Evolutionary conservation across 495 filamentous ascomycete species (phyloP).

Genomic region (Podospora appendiculata): DNA sequence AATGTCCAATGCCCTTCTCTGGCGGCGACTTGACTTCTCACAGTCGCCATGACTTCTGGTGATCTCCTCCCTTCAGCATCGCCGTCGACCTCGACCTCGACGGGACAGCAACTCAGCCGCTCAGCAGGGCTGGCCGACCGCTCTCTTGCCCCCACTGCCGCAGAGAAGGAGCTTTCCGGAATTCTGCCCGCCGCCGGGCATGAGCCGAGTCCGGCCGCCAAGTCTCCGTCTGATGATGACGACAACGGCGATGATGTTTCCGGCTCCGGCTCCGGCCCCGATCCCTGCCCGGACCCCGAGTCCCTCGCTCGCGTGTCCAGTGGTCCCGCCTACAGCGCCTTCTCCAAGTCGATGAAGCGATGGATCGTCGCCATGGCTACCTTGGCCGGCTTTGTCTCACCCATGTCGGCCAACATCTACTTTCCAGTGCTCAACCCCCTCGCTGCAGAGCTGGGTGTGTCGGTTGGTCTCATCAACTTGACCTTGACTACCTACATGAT

Average conservation of each 20-base stretch:
- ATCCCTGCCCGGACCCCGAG: slow-evolving; percentile 8
- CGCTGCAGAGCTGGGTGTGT: slow-evolving; percentile 46
- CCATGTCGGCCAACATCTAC: slow-evolving; percentile 72
- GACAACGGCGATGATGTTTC: too few relatives aligned
- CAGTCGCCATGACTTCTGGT: not conserved
- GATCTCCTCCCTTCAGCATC: not conserved
- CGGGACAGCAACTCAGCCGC: not conserved
- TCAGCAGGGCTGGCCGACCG: not conserved
- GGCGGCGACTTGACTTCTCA: too few relatives aligned
- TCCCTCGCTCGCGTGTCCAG: slow-evolving; percentile 26
- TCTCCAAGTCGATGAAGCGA: slow-evolving; percentile 46
- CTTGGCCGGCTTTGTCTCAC: slow-evolving; percentile 59
- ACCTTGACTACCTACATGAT: slow-evolving; percentile 61
- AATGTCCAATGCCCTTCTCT: too few relatives aligned
- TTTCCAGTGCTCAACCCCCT: slow-evolving; percentile 62
- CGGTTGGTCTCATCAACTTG: slow-evolving; percentile 56
- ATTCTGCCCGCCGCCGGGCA: not conserved
- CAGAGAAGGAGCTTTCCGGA: not conserved
- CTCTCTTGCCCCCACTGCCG: too few relatives aligned
- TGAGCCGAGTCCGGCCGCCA: not conserved
- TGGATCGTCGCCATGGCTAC: slow-evolving; percentile 62
- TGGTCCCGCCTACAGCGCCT: slow-evolving; percentile 46
- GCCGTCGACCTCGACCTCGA: not conserved
- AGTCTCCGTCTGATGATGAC: too few relatives aligned
- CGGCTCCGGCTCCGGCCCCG: not conserved